phyloP scores from a whole-genome alignment of 768 basidiomycete species.

The Suillus occidentalis region DNA sequence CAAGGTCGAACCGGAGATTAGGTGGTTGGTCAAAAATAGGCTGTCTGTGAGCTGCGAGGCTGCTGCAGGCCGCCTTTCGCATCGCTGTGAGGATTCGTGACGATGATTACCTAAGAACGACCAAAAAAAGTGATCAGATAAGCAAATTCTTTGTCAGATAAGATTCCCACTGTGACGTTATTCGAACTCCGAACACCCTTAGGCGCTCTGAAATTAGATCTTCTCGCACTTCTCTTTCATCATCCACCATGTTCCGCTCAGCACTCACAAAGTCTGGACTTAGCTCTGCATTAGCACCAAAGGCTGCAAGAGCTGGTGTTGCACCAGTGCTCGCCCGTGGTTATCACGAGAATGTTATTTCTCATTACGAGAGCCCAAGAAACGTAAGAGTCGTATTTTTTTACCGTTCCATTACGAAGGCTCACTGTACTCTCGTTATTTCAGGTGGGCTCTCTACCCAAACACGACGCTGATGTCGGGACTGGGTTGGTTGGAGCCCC shows the following conservation, averaged over 20 bases:
- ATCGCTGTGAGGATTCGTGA: too few species aligned
- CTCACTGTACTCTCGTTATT: conserved; percentile 49
- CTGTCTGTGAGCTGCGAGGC: not conserved
- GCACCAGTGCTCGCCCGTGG: conserved; percentile 61
- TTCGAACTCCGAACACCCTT: conserved; percentile 15
- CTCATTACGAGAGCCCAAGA: conserved; percentile 95
- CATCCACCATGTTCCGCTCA: conserved; percentile 69
- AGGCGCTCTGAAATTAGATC: conserved; percentile 2
- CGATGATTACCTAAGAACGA: too few species aligned
- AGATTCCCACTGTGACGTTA: conserved; percentile 15
- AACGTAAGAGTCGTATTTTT: conserved; percentile 65
- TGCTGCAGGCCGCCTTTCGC: not conserved
- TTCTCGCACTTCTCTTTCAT: conserved; percentile 21
- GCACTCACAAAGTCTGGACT: conserved; percentile 52
- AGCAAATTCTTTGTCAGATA: conserved; percentile 15
- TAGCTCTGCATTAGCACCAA: conserved; percentile 44
- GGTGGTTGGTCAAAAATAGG: not conserved
- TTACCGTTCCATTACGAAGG: conserved; percentile 43
- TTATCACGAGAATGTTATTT: conserved; percentile 96
- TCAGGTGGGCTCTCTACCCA: conserved; percentile 95
- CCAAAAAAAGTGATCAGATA: not conserved
- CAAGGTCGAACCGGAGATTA: not conserved
- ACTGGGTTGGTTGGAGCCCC: conserved; percentile 98
- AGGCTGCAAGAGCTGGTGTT: conserved; percentile 37
- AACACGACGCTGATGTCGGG: conserved; percentile 88